phyloP scores from a whole-genome alignment of 2,329 filamentous ascomycete genomes.

The Claviceps fusiformis region DNA sequence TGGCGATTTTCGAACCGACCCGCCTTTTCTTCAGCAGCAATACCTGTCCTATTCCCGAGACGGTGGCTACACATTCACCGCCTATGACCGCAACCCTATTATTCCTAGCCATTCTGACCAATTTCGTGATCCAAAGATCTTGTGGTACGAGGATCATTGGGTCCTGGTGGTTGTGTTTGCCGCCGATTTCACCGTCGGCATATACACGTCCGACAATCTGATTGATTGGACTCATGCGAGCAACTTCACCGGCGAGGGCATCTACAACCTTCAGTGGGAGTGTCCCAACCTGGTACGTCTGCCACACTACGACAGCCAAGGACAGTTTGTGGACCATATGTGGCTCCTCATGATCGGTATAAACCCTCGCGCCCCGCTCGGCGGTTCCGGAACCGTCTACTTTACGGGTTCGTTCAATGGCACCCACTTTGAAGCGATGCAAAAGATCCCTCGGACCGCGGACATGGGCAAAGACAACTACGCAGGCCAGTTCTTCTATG shows the following conservation, averaged over 20 bases:
- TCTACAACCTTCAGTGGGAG: slow-evolving; percentile 45
- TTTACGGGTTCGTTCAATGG: slow-evolving; percentile 49
- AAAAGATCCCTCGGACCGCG: slow-evolving; percentile 14
- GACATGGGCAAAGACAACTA: slow-evolving; percentile 26
- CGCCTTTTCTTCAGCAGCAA: slow-evolving; percentile 31
- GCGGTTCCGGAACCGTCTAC: slow-evolving; percentile 42
- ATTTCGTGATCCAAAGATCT: slow-evolving; percentile 54
- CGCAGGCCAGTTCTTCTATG: slow-evolving; percentile 22
- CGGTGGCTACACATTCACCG: slow-evolving; percentile 46
- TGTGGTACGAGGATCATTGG: slow-evolving; percentile 44
- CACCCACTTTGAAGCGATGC: slow-evolving; percentile 38
- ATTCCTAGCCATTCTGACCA: slow-evolving; percentile 38
- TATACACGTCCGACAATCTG: slow-evolving; percentile 47
- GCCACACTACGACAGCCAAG: slow-evolving; percentile 26
- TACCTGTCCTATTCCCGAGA: slow-evolving; percentile 48
- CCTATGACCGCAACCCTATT: slow-evolving; percentile 47
- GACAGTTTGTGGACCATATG: slow-evolving; percentile 13
- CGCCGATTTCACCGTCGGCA: slow-evolving; percentile 40
- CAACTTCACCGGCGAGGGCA: slow-evolving; percentile 41
- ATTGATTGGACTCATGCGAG: slow-evolving; percentile 37
- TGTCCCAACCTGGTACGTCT: slow-evolving; percentile 49
- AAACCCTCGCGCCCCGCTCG: slow-evolving; percentile 43
- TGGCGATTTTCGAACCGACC: slow-evolving; percentile 5
- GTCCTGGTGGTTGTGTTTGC: slow-evolving; percentile 41
- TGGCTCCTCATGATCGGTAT: slow-evolving; percentile 37